Percentiles rank a stretch among this genome's conserved stretches.
Evolutionary conservation across 1,139 yeast genomes (phyloP).

Genomic region (Debaryomyces robertsiae): DNA sequence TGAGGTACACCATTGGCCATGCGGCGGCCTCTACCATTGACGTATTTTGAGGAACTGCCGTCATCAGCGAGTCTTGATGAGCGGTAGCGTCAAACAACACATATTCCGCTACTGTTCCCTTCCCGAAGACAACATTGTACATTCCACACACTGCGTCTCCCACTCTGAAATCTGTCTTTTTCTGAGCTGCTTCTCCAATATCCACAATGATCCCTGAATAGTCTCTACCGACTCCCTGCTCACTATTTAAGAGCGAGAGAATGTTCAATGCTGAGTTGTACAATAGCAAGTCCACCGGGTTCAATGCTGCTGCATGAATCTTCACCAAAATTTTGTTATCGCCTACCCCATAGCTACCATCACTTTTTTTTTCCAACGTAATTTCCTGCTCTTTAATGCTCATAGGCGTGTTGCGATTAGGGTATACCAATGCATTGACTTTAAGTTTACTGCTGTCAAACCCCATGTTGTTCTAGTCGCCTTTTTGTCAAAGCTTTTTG

Average conservation of each 20-base stretch:
- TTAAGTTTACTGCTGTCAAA: constrained; percentile 12
- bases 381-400: constrained; percentile 17
- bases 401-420: constrained; percentile 16
- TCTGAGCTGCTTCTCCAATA: constrained; percentile 50
- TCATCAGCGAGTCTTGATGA: constrained; percentile 32
- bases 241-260: constrained; percentile 28
- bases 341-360: constrained; percentile 38
- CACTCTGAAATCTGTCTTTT: constrained; percentile 36
- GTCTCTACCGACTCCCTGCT: constrained; percentile 67
- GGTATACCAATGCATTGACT: constrained; percentile 24
- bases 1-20: constrained; percentile 58
- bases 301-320: constrained; percentile 59
- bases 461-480: not conserved
- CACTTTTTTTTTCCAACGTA: constrained; percentile 25
- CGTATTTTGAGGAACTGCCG: constrained; percentile 51
- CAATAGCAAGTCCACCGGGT: constrained; percentile 67
- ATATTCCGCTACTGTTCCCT: constrained; percentile 53
- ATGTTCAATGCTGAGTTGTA: constrained; percentile 31
- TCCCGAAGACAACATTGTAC: constrained; percentile 42
- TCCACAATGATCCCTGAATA: constrained; percentile 64
- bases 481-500: no score
- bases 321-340: constrained; percentile 56
- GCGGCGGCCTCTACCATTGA: constrained; percentile 59
- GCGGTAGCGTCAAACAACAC: constrained; percentile 32
- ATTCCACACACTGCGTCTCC: constrained; percentile 73